Base-by-base conservation (phyloP, 371 early-diverging fungal species). In the Mucor sp. region DNA sequence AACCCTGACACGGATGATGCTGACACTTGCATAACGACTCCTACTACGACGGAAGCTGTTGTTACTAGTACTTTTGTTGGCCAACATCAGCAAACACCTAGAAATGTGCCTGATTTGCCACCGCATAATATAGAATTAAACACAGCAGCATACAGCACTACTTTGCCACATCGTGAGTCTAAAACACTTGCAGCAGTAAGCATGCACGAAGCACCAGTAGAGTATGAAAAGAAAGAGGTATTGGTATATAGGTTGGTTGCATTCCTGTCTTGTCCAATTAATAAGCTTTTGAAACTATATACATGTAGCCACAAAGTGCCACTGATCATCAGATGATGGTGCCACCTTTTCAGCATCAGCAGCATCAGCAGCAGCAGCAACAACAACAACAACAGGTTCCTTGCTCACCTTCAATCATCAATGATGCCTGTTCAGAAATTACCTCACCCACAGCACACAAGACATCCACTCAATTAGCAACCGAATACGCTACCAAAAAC, bases 391-490 rank as follows among this genome's bases (percentile, higher is more conserved):
- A 44, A 1, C 47, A 21, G 3, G 23, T 5, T 27, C 53, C 12
- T 27, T 59, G 19, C 12, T 32, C 33, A 7, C 12, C 32, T 3
- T 41, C n/a, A n/a, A n/a, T 28, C 15, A 27, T 43, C 8, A 43
- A 43, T 17, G 39, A 61, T 5, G 21, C 19, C 47, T 61, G 14
- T 30, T 44, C 61, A n/a, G 61, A 43, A 28, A 3, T 21, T 3
- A 19, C n/a, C 25, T 43, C 17, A 0, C 62, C 62, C n/a, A 35
- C 23, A 5, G 35, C 48, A 14, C 66, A 60, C n/a, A 66, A 60
- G 23, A 66, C 61, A 30, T 55, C 50, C 4, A 53, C 61, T 23
- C 67, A 60, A 30, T 30, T 53, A 33, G 67, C 66, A 15, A 66
- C 37, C 2, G 66, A 66, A 8, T 50, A 39, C 33, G 68, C 68